A percentile compares a stretch with the other conserved stretches of the same genome.
These are phyloP conservation scores for Solanum hybrid DNA, from an alignment of 305 asterid genomes.

Conservation along the genomic window DNA sequence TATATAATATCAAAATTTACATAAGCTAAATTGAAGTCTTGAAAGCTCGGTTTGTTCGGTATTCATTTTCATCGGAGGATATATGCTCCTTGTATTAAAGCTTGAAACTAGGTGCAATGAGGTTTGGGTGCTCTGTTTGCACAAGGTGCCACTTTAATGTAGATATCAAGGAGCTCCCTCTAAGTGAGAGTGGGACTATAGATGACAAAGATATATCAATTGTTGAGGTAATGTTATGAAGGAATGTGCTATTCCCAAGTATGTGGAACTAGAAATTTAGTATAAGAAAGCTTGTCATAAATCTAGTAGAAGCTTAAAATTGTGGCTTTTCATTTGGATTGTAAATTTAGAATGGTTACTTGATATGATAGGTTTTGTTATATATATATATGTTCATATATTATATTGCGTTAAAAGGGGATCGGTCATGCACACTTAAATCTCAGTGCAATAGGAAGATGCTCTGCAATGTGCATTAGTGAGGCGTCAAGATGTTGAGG, in stretches of 20 bases:
- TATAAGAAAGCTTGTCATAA: neutral
- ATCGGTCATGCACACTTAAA: neutral
- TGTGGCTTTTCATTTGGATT: neutral
- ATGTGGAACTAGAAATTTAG: neutral
- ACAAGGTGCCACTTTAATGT: neutral
- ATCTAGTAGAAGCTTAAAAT: neutral
- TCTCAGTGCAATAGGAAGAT: neutral
- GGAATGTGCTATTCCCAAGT: neutral
- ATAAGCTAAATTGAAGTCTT: neutral
- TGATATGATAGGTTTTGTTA: neutral
- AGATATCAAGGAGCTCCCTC: neutral
- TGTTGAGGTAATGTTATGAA: neutral
- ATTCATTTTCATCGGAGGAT: neutral
- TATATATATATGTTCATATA: neutral
- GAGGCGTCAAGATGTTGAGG: neutral
- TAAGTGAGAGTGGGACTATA: neutral
- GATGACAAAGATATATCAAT: neutral
- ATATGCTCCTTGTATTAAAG: neutral
- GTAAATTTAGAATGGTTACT: neutral
- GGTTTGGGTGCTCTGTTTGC: neutral
- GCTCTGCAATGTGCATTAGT: neutral
- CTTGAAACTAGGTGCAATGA: neutral
- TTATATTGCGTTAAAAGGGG: neutral
- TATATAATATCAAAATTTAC: neutral
- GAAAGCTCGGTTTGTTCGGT: neutral